Conservation (phyloP, 345 rosid genomes). For the Draba incana region DNA sequence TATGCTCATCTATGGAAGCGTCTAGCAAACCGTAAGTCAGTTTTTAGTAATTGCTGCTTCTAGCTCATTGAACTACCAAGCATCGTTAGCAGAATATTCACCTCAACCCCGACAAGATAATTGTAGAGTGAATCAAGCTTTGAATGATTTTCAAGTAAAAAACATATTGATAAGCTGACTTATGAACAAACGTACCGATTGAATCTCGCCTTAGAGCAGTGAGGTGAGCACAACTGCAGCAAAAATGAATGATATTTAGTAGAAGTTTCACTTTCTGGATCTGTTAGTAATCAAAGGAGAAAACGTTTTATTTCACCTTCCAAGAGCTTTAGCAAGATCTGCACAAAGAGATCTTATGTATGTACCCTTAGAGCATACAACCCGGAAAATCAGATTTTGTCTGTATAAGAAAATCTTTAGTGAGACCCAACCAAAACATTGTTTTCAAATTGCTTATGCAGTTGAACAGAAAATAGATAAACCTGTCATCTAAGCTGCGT, state of each 20-base stretch:
- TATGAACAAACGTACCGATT: slow-evolving; percentile 57
- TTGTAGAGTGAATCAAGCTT: slow-evolving; percentile 9
- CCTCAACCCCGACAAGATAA: slow-evolving; percentile 45
- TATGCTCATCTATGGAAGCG: slow-evolving; percentile 18
- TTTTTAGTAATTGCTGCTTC: slow-evolving; percentile 77
- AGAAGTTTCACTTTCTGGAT: slow-evolving; percentile 3
- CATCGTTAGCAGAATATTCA: slow-evolving; percentile 76
- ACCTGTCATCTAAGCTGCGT: slow-evolving; percentile 93
- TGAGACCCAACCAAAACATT: background rate
- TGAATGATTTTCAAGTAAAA: slow-evolving; percentile 3
- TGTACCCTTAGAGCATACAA: slow-evolving; percentile 88
- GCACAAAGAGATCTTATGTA: slow-evolving; percentile 94
- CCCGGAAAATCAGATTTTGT: slow-evolving; percentile 86
- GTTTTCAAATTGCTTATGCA: slow-evolving; percentile 9
- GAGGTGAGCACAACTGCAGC: slow-evolving; percentile 90
- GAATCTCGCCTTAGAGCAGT: slow-evolving; percentile 96
- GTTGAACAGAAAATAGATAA: background rate
- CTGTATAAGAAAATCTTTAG: slow-evolving; percentile 50
- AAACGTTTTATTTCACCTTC: slow-evolving; percentile 50
- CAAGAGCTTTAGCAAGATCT: slow-evolving; percentile 89
- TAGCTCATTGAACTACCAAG: slow-evolving; percentile 86
- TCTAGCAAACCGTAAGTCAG: slow-evolving; percentile 27
- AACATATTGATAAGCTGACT: slow-evolving; percentile 11
- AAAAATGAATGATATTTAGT: slow-evolving; percentile 21
- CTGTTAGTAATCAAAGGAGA: background rate